These are phyloP conservation scores for Cucumis melo DNA, from an alignment of 306 rosid genomes.

Conservation along the genomic window DNA sequence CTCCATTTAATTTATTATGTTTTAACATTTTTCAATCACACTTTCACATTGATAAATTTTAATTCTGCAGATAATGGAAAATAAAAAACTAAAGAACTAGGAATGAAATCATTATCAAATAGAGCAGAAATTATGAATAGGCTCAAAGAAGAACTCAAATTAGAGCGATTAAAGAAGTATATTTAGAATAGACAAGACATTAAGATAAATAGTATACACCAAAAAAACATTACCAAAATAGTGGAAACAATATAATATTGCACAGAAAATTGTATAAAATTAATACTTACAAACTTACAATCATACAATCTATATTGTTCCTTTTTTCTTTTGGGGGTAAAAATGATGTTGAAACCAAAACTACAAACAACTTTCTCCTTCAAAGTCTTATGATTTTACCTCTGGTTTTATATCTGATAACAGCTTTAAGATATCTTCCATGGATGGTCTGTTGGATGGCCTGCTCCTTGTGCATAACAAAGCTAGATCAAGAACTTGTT, in stretches of 20 bases:
- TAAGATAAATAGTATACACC: not conserved
- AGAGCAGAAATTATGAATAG: too few relatives aligned
- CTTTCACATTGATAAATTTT: too few relatives aligned
- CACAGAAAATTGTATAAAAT: slow-evolving; percentile 18
- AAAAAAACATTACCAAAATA: slow-evolving; percentile 7
- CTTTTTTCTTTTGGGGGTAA: not conserved
- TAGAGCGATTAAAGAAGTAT: not conserved
- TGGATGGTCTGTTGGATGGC: slow-evolving; percentile 53
- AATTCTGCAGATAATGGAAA: too few relatives aligned
- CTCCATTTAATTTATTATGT: too few relatives aligned
- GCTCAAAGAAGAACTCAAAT: not conserved
- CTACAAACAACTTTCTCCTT: slow-evolving; percentile 13
- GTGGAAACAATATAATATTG: slow-evolving; percentile 16
- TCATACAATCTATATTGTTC: slow-evolving; percentile 5
- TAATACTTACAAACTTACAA: slow-evolving; percentile 21
- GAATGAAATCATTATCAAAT: too few relatives aligned
- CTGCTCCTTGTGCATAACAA: slow-evolving; percentile 56
- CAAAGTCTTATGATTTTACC: slow-evolving; percentile 14
- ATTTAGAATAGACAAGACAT: not conserved
- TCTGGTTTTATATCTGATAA: slow-evolving; percentile 38
- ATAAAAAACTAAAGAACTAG: too few relatives aligned
- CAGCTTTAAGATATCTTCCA: slow-evolving; percentile 55
- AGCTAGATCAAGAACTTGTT: slow-evolving; percentile 52
- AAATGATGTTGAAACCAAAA: slow-evolving; percentile 10
- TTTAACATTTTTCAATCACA: too few relatives aligned